Base-by-base conservation (phyloP, 1,284 basidiomycete genomes). In the Trichosporon sp. region DNA sequence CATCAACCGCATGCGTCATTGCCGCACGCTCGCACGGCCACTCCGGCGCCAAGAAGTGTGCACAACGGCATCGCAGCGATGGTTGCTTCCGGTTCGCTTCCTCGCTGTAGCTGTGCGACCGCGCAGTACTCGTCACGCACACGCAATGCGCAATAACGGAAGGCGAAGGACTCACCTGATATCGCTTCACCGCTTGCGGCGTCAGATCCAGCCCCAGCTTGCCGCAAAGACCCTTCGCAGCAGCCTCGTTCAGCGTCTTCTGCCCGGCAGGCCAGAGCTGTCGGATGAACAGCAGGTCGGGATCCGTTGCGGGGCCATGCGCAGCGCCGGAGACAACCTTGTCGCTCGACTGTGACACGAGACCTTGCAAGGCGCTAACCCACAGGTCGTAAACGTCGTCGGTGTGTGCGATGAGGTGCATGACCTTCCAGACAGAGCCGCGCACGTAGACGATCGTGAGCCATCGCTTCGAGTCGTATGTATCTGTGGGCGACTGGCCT, bases 341-440 rank as follows among this genome's bases (percentile, higher is more conserved):
- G 69, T 82, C 80, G 6, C 73, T 69, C 12, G 73, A 75, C 23
- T 75, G 75, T 6, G 76, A 72, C 5, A 85, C 81, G 12, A 87
- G 78, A 8, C 76, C 76, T 29, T 81, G 79, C 4, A 88, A 80
- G 15, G 86, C 85, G 9, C 75, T 71, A 27, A 84, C 78, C 86
- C 86, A 87, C 6, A 85, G 74, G 4, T 85, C 83, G 76, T 92
- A 91, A 0, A 89, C 86, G 27, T 92, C 89, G 64, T 85, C 83
- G 0, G 90, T 89, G 1, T 89, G 85, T 0, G 94, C 92, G 70
- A 98, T 88, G 68, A 98, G 86, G 78, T 98, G 94, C 13, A 97
- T 87, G 0, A 92, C 91, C 85, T 98, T 98, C 88, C 95, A 98
- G 62, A 88, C 87, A 85, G 84, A 92, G 65, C 74, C 70, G 12